Conservation (phyloP, 2,329 filamentous ascomycete species). For the Pseudogymnoascus sp. region DNA sequence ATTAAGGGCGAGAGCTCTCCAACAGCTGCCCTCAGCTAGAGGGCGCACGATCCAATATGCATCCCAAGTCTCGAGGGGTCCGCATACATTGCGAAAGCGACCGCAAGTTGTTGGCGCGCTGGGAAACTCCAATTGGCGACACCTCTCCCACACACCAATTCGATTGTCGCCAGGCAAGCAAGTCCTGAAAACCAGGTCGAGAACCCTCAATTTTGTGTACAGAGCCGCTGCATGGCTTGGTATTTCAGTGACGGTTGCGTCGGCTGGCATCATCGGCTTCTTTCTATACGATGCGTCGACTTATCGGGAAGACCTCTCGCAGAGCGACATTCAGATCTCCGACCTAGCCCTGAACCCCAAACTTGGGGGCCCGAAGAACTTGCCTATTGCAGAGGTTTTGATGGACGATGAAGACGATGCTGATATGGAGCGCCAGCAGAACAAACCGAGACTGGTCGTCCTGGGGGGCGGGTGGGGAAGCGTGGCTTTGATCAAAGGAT, state of each 20-base stretch:
- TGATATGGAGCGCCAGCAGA: constrained; percentile 60
- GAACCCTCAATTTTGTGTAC: constrained; percentile 52
- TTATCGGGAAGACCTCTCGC: constrained; percentile 63
- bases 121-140: constrained; percentile 11
- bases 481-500: constrained; percentile 80
- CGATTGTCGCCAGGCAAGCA: constrained; percentile 42
- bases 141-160: constrained; percentile 12
- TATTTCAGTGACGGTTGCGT: constrained; percentile 63
- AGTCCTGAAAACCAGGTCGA: constrained; percentile 40
- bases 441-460: constrained; percentile 89
- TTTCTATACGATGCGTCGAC: constrained; percentile 92
- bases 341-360: constrained; percentile 72
- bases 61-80: not conserved
- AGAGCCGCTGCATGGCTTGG: constrained; percentile 65
- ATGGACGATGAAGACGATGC: constrained; percentile 82
- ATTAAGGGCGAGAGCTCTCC: not conserved
- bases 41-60: not conserved
- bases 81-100: not conserved
- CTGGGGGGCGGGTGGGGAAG: constrained; percentile 93
- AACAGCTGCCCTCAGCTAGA: not conserved
- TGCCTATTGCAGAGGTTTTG: constrained; percentile 80
- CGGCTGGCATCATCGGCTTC: constrained; percentile 66
- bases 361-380: constrained; percentile 83
- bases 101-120: not conserved
- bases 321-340: constrained; percentile 73